Base-by-base conservation (phyloP, 805 yeast genomes). In the Candida andamanensis region DNA sequence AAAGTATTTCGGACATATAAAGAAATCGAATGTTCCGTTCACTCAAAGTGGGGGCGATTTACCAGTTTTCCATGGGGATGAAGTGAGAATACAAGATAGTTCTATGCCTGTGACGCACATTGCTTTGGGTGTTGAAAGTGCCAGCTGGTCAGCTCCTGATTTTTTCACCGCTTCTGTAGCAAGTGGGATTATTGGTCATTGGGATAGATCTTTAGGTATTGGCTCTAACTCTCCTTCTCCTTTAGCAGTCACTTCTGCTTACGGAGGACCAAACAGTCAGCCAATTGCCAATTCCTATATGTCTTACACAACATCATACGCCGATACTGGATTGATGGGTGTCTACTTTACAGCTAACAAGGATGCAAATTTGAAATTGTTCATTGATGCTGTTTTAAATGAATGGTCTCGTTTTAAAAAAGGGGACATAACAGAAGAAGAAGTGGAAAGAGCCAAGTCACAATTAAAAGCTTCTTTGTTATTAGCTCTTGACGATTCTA, bases 311-410 rank as follows among this genome's bases (percentile, higher is more conserved):
- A 92, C 99, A 2, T 85, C 95, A 1, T 92, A 92, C 60, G 89
- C 96, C 8, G 99, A 92, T 61, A 84, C 96, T 9, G 99, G 99
- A 6, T 66, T 92, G 33, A 90, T 97, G 97, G 99, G 99, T 21
- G 81, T 90, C 47, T 92, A 92, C 55, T 70, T 92, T 39, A 85
- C 86, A 6, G 77, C 94, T 15, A 96, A 90, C 46, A 80, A 78
- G 50, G 72, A 72, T 41, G 71, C 78, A 18, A 68, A 83, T 42
- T 67, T 85, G 46, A 77, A 74, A 43, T 68, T 74, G 23, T 74
- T 89, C 30, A 73, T 85, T 21, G 78, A 81, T 48, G 86, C 85
- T 39, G 76, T 90, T 15, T 59, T 84, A 44, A 73, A 74, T 45
- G 97, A 92, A 64, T 92, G 97, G 97, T 75, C 74, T 39, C 74